phyloP scores from a whole-genome alignment of 208 protist genomes.

The Acanthamoeba lenticulata region DNA sequence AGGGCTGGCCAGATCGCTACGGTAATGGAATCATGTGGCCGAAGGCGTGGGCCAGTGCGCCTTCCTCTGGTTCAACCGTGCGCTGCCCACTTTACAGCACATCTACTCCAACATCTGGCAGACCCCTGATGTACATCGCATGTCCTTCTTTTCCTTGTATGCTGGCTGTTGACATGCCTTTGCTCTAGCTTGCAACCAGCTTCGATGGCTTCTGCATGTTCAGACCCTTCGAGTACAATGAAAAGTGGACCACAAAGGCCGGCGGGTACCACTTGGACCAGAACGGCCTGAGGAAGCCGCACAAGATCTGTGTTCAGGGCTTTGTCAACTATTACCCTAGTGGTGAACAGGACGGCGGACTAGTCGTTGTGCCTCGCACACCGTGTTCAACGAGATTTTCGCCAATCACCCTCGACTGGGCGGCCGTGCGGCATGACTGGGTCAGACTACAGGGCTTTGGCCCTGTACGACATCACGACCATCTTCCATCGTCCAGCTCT shows the following conservation, averaged over 20 bases:
- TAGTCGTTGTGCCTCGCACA: constrained; percentile 51
- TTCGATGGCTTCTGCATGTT: constrained; percentile 61
- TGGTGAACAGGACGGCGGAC: not conserved
- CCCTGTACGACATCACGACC: not conserved
- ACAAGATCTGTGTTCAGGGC: constrained; percentile 51
- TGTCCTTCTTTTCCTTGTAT: not conserved
- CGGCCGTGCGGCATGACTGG: not conserved
- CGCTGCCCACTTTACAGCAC: not conserved
- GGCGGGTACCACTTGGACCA: constrained; percentile 57
- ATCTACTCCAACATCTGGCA: constrained; percentile 46
- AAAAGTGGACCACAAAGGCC: constrained; percentile 14
- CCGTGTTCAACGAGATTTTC: constrained; percentile 27
- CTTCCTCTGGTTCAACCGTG: constrained; percentile 34
- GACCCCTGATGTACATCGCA: not conserved
- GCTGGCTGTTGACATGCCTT: not conserved
- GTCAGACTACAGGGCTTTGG: not conserved
- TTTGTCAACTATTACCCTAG: constrained; percentile 39
- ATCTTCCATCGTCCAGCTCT: too few relatives aligned
- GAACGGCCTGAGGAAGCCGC: not conserved
- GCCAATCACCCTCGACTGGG: not conserved
- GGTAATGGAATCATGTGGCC: constrained; percentile 29
- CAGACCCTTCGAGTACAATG: constrained; percentile 21
- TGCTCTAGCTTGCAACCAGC: constrained; percentile 32
- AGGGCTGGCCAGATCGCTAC: not conserved
- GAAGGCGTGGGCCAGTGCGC: constrained; percentile 11